A percentile compares a stretch with the other conserved stretches of the same genome.
phyloP scores from a whole-genome alignment of 1,284 basidiomycete genomes.

The Tranzscheliella williamsii region DNA sequence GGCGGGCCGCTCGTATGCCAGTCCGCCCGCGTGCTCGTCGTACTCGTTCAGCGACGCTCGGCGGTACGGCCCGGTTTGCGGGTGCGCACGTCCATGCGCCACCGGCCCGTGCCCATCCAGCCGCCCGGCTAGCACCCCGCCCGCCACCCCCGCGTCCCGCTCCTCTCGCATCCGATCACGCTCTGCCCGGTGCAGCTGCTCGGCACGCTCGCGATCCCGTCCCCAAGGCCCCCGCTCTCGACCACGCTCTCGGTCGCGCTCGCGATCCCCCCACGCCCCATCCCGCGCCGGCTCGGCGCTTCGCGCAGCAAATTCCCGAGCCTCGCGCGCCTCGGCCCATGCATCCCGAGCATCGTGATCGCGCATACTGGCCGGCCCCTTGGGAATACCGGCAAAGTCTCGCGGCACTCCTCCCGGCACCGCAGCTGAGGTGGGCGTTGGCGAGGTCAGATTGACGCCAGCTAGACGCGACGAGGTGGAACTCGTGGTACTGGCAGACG shows the following conservation, averaged over 20 bases:
- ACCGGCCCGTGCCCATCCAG: not conserved
- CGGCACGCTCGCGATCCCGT: not conserved
- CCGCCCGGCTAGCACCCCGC: not conserved
- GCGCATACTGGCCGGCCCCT: constrained; percentile 45
- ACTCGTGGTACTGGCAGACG: not conserved
- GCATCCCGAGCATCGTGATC: constrained; percentile 27
- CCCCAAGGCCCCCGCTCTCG: not conserved
- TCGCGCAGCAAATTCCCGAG: not conserved
- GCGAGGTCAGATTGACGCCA: constrained; percentile 4
- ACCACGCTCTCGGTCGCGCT: constrained; percentile 10
- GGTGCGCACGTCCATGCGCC: constrained; percentile 1
- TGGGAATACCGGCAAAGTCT: constrained; percentile 41
- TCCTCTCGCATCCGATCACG: too few species aligned
- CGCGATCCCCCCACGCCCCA: not conserved
- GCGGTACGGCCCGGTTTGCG: constrained; percentile 7
- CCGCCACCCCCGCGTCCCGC: too few species aligned
- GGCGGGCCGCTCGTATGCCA: constrained; percentile 9
- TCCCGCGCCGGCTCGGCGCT: not conserved
- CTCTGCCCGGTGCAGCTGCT: not conserved
- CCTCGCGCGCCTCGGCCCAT: constrained; percentile 9
- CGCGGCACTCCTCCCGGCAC: constrained; percentile 13
- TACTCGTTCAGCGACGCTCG: constrained; percentile 20
- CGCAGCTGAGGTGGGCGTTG: constrained; percentile 7
- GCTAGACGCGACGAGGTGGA: not conserved
- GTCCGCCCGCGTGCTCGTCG: constrained; percentile 3